Evolutionary conservation across 768 basidiomycete species (phyloP).

Genomic region (Lactifluus rugatus): DNA sequence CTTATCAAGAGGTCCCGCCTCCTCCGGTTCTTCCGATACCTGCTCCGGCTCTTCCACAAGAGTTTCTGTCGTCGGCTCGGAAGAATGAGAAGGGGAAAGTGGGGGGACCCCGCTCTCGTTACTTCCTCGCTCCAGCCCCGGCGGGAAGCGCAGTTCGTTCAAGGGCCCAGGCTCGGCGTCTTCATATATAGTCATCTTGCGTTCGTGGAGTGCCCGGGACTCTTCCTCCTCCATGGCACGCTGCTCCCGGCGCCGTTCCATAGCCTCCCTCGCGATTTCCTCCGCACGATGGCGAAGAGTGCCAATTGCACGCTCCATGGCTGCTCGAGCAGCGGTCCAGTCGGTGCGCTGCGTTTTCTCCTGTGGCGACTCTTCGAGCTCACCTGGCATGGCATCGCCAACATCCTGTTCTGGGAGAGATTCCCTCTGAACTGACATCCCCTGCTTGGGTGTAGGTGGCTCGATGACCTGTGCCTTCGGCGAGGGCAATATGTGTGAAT

Average conservation of each 20-base stretch:
- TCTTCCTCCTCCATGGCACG: conserved; percentile 7
- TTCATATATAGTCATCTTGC: conserved; percentile 14
- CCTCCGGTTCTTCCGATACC: not conserved
- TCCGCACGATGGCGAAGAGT: conserved; percentile 8
- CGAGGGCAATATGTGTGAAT: not conserved
- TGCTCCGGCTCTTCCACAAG: conserved; percentile 11
- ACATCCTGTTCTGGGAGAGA: conserved; percentile 9
- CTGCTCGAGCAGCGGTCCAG: conserved; percentile 11
- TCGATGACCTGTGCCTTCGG: not conserved
- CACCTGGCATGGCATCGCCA: conserved; percentile 11
- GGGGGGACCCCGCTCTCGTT: not conserved
- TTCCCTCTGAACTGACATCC: not conserved
- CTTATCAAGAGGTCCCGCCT: not conserved
- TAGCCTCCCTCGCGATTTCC: conserved; percentile 7
- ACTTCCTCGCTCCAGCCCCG: not conserved
- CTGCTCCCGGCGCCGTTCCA: conserved; percentile 12
- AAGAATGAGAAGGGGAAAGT: conserved; percentile 4
- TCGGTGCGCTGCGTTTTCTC: not conserved
- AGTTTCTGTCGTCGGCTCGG: conserved; percentile 7
- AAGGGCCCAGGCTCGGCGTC: conserved; percentile 6
- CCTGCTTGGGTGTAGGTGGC: not conserved
- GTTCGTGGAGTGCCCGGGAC: not conserved
- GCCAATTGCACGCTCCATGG: conserved; percentile 14
- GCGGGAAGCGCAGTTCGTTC: conserved; percentile 14
- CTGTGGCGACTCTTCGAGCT: conserved; percentile 4